Conservation (phyloP, 305 asterid genomes). For the Fraxinus paxiana region DNA sequence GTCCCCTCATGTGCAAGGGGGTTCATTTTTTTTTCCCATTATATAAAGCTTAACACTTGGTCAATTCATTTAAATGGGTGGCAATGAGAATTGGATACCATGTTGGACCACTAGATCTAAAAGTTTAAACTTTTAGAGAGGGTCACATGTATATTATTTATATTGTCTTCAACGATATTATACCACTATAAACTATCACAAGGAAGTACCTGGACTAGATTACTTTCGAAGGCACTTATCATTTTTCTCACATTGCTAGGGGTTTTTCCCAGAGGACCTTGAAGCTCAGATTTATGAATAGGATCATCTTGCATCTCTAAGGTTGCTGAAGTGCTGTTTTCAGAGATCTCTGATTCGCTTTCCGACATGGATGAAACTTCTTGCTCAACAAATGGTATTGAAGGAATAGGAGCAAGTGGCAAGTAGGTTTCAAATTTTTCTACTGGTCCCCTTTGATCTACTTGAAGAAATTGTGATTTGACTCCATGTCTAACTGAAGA, state of each 20-base stretch:
- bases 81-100: neutral
- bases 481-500: conserved; percentile 29
- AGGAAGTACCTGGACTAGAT: conserved; percentile 55
- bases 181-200: neutral
- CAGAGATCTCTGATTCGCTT: conserved; percentile 20
- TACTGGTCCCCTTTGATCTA: conserved; percentile 22
- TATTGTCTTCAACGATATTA: neutral
- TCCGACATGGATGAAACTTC: conserved; percentile 28
- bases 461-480: conserved; percentile 30
- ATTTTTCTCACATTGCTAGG: conserved; percentile 71
- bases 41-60: neutral
- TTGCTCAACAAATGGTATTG: conserved; percentile 26
- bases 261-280: conserved; percentile 32
- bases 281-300: conserved; percentile 24
- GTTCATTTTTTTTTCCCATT: neutral
- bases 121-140: neutral
- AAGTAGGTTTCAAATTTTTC: conserved; percentile 26
- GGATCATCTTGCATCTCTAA: conserved; percentile 25
- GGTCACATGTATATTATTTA: neutral
- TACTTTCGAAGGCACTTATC: conserved; percentile 71
- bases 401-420: conserved; percentile 13
- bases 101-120: neutral
- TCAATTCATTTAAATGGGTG: neutral
- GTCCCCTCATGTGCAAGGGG: neutral
- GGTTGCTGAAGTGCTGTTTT: conserved; percentile 21